Evolutionary conservation across 2,329 filamentous ascomycete species (phyloP).

Genomic region (Monosporascus cannonballus): DNA sequence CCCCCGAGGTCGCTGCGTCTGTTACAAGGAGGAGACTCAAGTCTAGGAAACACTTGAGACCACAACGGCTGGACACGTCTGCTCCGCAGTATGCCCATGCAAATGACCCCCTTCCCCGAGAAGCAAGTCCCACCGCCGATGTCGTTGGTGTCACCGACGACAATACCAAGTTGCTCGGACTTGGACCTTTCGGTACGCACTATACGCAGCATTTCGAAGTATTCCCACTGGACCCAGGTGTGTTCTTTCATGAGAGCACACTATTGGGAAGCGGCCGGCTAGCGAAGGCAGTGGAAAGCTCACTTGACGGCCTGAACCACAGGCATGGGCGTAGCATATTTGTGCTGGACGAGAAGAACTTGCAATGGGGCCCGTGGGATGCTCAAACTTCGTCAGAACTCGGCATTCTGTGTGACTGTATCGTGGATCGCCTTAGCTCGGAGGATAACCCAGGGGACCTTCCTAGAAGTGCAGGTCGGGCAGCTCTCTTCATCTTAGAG

Average conservation of each 20-base stretch:
- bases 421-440: slow-evolving; percentile 38
- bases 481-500: slow-evolving; percentile 38
- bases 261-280: slow-evolving; percentile 51
- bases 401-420: slow-evolving; percentile 54
- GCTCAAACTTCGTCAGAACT: slow-evolving; percentile 54
- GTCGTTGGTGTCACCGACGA: slow-evolving; percentile 12
- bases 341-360: slow-evolving; percentile 39
- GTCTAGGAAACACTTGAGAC: slow-evolving; percentile 37
- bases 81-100: slow-evolving; percentile 48
- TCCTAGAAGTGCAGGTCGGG: slow-evolving; percentile 21
- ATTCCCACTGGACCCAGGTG: slow-evolving; percentile 48
- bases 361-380: slow-evolving; percentile 53
- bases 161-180: slow-evolving; percentile 40
- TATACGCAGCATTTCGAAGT: slow-evolving; percentile 59
- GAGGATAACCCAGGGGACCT: slow-evolving; percentile 9
- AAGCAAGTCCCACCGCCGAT: slow-evolving; percentile 15
- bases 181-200: slow-evolving; percentile 54
- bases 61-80: slow-evolving; percentile 40
- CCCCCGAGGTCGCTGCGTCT: background rate
- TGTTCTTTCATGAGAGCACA: slow-evolving; percentile 56
- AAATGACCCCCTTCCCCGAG: slow-evolving; percentile 42
- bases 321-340: slow-evolving; percentile 33
- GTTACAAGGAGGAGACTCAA: slow-evolving; percentile 11
- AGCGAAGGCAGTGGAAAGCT: slow-evolving; percentile 28
- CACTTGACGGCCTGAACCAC: slow-evolving; percentile 22